Base-by-base conservation (phyloP, 2,329 filamentous ascomycete species). In the Albophoma yamanashiensis region DNA sequence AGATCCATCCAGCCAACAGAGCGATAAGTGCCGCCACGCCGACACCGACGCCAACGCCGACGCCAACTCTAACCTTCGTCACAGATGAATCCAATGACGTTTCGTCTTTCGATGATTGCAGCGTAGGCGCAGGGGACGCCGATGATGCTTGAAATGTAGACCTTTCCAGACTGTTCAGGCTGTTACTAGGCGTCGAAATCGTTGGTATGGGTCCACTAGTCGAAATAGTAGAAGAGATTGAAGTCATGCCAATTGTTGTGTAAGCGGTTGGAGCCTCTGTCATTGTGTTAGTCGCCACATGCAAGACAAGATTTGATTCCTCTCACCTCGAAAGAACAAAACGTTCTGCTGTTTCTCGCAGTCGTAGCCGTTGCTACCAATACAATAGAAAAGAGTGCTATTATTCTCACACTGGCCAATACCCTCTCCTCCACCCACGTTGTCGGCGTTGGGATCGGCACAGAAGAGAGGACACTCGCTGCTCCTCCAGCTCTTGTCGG, bases 391-490 rank as follows among this genome's bases (percentile, higher is more conserved):
- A 52, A 64, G 15, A 20, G 64, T 64, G 27, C 58, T 45, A 0
- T 58, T 53, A 15, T 36, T 53, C 2, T 62, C 56, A 56, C 64
- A 66, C 50, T 62, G 61, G 11, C 60, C 64, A 3, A 67, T 62
- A 27, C 66, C 67, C 45, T 66, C 66, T 11, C 67, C 67, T 47
- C 64, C 63, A 1, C 15, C 57, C 0, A 66, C 42, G 14, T 62
- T 62, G 57, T 70, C 66, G 7, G 58, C 27, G 12, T 64, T 56
- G 14, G 62, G 62, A 27, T 69, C 65, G n/a, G 69, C 64, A 62
- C 73, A 76, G 58, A 74, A 72, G 7, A 62, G 55, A 3, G 72
- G 72, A 58, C 73, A 75, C 17, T 61, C 63, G 20, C 64, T 61
- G 45, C 67, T 71, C 25, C 65, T 59, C 68, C 71, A 75, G 0